Evolutionary conservation across 306 rosid species (phyloP).

Genomic region (Lathyrus tuberosus): DNA sequence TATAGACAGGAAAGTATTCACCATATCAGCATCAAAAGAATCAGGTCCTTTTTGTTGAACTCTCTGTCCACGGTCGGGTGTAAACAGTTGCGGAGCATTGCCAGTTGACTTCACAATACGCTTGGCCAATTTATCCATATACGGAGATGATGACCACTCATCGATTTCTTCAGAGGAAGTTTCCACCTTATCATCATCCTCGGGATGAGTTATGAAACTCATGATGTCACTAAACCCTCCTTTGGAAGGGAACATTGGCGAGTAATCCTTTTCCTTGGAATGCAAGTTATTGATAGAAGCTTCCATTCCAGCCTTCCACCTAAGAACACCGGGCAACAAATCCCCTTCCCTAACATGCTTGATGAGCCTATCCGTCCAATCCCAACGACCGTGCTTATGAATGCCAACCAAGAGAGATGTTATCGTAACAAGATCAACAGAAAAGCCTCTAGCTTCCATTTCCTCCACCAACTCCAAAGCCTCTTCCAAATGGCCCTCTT

Average conservation of each 20-base stretch:
- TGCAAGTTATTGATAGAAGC: constrained; percentile 62
- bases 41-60: constrained; percentile 57
- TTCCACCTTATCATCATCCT: constrained; percentile 37
- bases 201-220: constrained; percentile 49
- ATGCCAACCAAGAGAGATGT: constrained; percentile 71
- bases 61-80: constrained; percentile 60
- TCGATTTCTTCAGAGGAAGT: constrained; percentile 37
- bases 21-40: constrained; percentile 82
- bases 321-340: constrained; percentile 66
- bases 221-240: constrained; percentile 63
- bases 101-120: constrained; percentile 45
- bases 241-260: constrained; percentile 64
- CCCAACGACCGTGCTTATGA: constrained; percentile 73
- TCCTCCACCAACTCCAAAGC: constrained; percentile 77
- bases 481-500: constrained; percentile 75
- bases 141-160: constrained; percentile 82
- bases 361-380: constrained; percentile 82
- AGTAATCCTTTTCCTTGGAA: constrained; percentile 60
- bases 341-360: constrained; percentile 78
- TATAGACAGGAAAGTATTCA: constrained; percentile 82
- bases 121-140: constrained; percentile 75
- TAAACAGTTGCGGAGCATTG: constrained; percentile 48
- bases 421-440: constrained; percentile 75
- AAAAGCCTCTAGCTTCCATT: constrained; percentile 88
- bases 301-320: constrained; percentile 83